Base-by-base conservation (phyloP, 129 eudicot species). In the Centella asiatica region DNA sequence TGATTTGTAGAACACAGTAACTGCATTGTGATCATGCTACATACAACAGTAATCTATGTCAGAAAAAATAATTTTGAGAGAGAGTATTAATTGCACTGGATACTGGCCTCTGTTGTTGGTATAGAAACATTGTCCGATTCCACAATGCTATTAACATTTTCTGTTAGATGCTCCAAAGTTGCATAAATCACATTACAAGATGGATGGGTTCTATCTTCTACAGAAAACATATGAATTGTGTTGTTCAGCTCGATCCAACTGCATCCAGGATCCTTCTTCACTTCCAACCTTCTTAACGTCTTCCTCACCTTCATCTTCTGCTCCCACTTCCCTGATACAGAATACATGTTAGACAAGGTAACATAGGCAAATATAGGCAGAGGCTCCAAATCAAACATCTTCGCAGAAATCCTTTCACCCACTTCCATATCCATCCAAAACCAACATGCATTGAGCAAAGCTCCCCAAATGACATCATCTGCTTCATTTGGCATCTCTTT, bases 201-300 rank as follows among this genome's bases (percentile, higher is more conserved):
- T 27, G 81, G 76, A 73, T 85, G 88, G 57, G 63, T 75, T 70
- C 74, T 72, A 72, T 81, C 82, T 57, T 74, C 82, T 26, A 78
- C 88, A 12, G 81, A 80, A 42, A 87, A 87, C 47, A 68, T 70
- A 48, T 71, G 77, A 51, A 62, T 37, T 23, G 63, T 52, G 28
- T 70, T 78, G 64, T 78, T 74, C 10, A 87, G 72, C 61, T 84
- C 93, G 68, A 87, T 74, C 89, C 89, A 83, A 67, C 89, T 83
- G 65, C 69, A 79, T 7, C 89, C 89, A 31, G 82, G 82, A 76
- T 81, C 86, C 80, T 87, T 81, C 48, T 80, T 80, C 44, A 60
- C 75, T 32, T 79, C 77, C 68, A 67, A 66, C 11, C 66, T 74
- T 50, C 46, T 73, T 76, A 87, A 60, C 2, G 25, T 20, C 28